These are phyloP conservation scores for Ogataea henricii DNA, from an alignment of 805 yeast genomes.

Conservation along the genomic window DNA sequence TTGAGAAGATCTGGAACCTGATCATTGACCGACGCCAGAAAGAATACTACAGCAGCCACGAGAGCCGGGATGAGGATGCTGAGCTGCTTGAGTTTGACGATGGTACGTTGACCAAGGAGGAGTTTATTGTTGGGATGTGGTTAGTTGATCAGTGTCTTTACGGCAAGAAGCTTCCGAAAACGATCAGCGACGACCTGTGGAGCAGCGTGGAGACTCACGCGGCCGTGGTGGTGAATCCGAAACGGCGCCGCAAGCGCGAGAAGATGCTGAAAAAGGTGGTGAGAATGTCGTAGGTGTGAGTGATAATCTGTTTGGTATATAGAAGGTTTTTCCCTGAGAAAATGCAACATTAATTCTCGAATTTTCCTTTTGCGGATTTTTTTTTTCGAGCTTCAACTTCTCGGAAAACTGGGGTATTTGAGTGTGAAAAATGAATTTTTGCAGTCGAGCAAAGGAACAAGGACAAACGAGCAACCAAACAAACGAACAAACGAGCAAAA, in stretches of 20 bases:
- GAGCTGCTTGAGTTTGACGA: conserved; percentile 64
- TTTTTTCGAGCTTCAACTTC: conserved; percentile 4
- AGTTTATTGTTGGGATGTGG: conserved; percentile 98
- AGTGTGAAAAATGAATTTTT: no score
- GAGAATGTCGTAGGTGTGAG: conserved; percentile 13
- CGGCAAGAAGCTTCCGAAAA: conserved; percentile 84
- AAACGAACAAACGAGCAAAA: no score
- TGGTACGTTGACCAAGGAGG: conserved; percentile 76
- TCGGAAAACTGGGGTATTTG: conserved; percentile 5
- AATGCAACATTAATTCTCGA: conserved; percentile 11
- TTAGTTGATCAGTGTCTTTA: conserved; percentile 92
- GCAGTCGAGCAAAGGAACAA: no score
- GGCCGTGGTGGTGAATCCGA: conserved; percentile 21
- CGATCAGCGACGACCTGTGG: conserved; percentile 74
- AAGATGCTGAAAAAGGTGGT: conserved; percentile 27
- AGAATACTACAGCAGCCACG: conserved; percentile 38
- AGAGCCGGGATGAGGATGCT: conserved; percentile 1
- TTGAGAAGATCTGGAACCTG: conserved; percentile 72
- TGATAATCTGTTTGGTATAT: no score
- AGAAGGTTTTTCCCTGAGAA: conserved; percentile 5
- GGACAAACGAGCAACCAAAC: no score
- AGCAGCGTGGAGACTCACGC: conserved; percentile 57
- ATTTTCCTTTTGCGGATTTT: conserved; percentile 7
- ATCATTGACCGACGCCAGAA: conserved; percentile 54
- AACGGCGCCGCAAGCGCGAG: conserved; percentile 20